Evolutionary conservation across 2,329 filamentous ascomycete genomes (phyloP).

Genomic region (Paramyrothecium sp.): DNA sequence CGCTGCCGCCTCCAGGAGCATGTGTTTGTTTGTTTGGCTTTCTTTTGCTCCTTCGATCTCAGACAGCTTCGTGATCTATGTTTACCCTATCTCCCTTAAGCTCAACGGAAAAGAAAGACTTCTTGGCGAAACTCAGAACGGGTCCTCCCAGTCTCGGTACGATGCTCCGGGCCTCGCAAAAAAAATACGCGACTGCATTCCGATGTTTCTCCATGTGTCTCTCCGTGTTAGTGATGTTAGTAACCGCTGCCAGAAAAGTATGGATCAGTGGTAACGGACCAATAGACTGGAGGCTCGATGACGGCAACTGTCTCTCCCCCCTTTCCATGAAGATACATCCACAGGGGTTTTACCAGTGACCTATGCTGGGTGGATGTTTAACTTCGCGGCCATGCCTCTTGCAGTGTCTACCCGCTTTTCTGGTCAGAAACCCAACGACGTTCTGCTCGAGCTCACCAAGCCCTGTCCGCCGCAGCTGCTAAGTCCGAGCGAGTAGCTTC

Average conservation of each 20-base stretch:
- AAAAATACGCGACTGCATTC: neutral
- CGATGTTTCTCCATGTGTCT: neutral
- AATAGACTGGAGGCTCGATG: neutral
- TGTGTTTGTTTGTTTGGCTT: no score
- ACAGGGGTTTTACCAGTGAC: neutral
- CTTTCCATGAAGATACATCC: neutral
- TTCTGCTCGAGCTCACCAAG: neutral
- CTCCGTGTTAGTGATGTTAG: neutral
- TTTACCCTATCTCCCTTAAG: neutral
- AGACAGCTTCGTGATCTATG: neutral
- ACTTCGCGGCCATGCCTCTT: neutral
- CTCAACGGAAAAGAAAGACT: neutral
- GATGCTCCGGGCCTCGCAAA: neutral
- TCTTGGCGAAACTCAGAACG: neutral
- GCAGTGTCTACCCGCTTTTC: neutral
- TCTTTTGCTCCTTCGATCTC: neutral
- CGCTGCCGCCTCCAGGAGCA: no score
- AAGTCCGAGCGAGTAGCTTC: neutral
- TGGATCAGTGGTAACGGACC: neutral
- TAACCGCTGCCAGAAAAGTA: neutral
- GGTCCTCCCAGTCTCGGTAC: neutral
- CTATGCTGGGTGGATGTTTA: neutral
- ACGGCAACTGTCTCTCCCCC: neutral
- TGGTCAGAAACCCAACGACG: neutral
- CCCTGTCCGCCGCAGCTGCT: neutral